Evolutionary conservation across 129 eudicot genomes (phyloP).

Genomic region (Lonicera japonica): DNA sequence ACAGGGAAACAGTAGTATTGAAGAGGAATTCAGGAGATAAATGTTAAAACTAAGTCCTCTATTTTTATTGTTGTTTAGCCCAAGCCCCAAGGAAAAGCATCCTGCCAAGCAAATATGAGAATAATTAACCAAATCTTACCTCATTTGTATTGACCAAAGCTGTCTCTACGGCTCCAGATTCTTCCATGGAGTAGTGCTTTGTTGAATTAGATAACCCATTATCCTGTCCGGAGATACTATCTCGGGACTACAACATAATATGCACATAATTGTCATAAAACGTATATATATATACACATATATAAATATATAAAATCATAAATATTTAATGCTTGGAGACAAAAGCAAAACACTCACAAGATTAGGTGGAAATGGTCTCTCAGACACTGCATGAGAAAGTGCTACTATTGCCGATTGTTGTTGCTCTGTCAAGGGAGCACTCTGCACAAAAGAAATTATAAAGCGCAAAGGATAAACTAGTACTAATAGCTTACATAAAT

Average conservation of each 20-base stretch:
- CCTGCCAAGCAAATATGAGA: constrained; percentile 10
- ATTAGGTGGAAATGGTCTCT: constrained; percentile 81
- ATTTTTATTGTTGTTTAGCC: too few species aligned
- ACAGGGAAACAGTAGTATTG: too few species aligned
- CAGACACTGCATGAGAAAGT: constrained; percentile 87
- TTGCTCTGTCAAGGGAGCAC: constrained; percentile 93
- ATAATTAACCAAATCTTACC: constrained; percentile 24
- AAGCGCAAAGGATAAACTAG: too few species aligned
- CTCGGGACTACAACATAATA: constrained; percentile 37
- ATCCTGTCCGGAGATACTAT: constrained; percentile 34
- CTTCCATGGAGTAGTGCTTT: constrained; percentile 52
- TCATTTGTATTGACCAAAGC: constrained; percentile 90
- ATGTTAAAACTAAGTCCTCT: too few species aligned
- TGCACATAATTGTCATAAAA: constrained; percentile 2
- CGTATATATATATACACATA: too few species aligned
- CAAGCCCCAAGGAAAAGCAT: neutral
- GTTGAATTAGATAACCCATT: constrained; percentile 59
- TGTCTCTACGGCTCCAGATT: constrained; percentile 57
- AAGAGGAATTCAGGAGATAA: too few species aligned
- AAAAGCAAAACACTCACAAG: constrained; percentile 36
- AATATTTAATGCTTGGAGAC: neutral
- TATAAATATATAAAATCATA: neutral
- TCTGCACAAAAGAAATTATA: constrained; percentile 39
- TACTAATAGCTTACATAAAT: too few species aligned
- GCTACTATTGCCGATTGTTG: constrained; percentile 91